Evolutionary conservation across 176 grass and related monocot genomes (phyloP).

Genomic region (Pontederia paniculata): DNA sequence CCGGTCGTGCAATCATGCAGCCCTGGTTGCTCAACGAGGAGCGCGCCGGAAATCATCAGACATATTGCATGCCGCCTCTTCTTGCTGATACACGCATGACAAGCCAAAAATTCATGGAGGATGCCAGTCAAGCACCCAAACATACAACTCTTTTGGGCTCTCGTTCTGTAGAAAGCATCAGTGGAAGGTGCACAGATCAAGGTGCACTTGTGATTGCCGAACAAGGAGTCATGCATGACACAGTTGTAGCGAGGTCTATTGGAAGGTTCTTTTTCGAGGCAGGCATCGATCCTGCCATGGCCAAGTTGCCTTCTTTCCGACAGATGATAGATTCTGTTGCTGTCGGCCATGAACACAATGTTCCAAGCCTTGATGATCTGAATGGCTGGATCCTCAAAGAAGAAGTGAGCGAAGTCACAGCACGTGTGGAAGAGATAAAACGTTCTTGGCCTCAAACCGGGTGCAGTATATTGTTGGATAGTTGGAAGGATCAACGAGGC

Average conservation of each 20-base stretch:
- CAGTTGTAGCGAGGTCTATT: slow-evolving; percentile 33
- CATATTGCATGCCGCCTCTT: too few species aligned
- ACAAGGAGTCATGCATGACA: slow-evolving; percentile 20
- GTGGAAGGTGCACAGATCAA: background rate
- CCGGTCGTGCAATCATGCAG: too few species aligned
- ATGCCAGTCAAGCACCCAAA: background rate
- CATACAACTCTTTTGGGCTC: background rate
- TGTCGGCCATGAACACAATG: slow-evolving; percentile 15
- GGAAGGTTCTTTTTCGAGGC: slow-evolving; percentile 64
- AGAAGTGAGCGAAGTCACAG: slow-evolving; percentile 41
- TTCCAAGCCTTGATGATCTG: slow-evolving; percentile 32
- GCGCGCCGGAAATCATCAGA: too few species aligned
- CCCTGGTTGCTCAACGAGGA: too few species aligned
- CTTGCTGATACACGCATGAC: too few species aligned
- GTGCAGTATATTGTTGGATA: slow-evolving; percentile 65
- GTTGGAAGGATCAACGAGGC: slow-evolving; percentile 44
- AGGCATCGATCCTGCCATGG: slow-evolving; percentile 42
- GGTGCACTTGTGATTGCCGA: slow-evolving; percentile 5
- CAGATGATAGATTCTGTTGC: slow-evolving; percentile 41
- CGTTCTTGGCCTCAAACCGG: slow-evolving; percentile 42
- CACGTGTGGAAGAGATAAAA: slow-evolving; percentile 31
- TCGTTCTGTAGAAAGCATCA: background rate
- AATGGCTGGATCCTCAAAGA: slow-evolving; percentile 48
- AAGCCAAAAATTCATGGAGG: too few species aligned
- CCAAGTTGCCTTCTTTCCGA: slow-evolving; percentile 43